Percentiles rank a stretch among this genome's conserved stretches.
Evolutionary conservation across 2,329 filamentous ascomycete genomes (phyloP).

Genomic region (Exophiala dermatitidis): DNA sequence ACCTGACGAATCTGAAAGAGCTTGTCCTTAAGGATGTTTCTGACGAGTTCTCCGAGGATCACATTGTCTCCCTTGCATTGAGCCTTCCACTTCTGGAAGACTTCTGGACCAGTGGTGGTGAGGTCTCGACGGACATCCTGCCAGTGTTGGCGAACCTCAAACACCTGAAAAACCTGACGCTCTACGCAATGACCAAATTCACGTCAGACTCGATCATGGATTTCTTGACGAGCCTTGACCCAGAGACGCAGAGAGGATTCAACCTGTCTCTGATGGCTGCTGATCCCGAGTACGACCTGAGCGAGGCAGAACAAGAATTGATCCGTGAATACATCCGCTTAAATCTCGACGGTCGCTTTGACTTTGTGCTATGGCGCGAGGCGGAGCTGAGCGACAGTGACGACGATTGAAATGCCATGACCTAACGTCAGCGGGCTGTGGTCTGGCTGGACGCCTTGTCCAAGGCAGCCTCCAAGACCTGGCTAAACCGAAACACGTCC

Average conservation of each 20-base stretch:
- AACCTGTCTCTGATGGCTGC: constrained; percentile 30
- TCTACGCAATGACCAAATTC: constrained; percentile 33
- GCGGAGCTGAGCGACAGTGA: constrained; percentile 25
- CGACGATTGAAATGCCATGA: constrained; percentile 16
- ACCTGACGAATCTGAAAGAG: constrained; percentile 29
- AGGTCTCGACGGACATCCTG: constrained; percentile 30
- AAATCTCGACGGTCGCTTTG: constrained; percentile 24
- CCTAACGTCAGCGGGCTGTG: background rate
- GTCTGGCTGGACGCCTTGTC: background rate
- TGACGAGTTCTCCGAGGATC: constrained; percentile 30
- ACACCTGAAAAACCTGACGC: constrained; percentile 27
- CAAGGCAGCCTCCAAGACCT: constrained; percentile 17
- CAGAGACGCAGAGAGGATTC: constrained; percentile 29
- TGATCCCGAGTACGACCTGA: constrained; percentile 22
- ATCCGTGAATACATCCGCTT: constrained; percentile 28
- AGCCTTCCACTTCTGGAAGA: constrained; percentile 31
- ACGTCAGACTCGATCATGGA: constrained; percentile 30
- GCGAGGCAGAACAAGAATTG: constrained; percentile 28
- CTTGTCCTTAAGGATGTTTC: constrained; percentile 33
- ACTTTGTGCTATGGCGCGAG: constrained; percentile 26
- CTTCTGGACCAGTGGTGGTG: constrained; percentile 31
- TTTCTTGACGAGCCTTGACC: constrained; percentile 30
- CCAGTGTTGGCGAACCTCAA: constrained; percentile 29
- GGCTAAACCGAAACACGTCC: constrained; percentile 58
- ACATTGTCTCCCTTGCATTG: constrained; percentile 29